Evolutionary conservation across 495 filamentous ascomycete species (phyloP), one percentile per base, ranked within the genome.

Genomic region (Podospora pseudoanserina): DNA sequence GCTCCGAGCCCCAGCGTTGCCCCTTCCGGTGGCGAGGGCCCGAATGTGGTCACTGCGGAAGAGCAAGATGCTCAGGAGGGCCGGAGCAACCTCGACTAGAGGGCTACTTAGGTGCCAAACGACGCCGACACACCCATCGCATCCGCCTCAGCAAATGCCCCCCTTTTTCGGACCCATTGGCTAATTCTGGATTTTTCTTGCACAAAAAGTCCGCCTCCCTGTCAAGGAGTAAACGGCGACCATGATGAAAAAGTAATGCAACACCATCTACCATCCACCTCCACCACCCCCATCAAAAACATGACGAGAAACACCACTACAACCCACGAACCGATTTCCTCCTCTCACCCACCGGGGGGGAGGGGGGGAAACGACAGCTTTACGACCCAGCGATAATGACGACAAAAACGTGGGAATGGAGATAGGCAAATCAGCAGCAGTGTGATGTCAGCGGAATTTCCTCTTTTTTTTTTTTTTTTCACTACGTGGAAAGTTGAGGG

Each of bases 31-130:
- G 23, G 20, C 57, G 19, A 30, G 5, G 26, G 23, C 64, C 26
- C 65, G n/a, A 65, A 69, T 53, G 68, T 72, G 34, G 74, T 76
- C 69, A 74, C 74, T 59, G 72, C 64, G 15, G 74, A 44, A 20
- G 71, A 76, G 72, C 71, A 74, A 64, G 69, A 71, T 16, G 72
- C 74, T 53, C 74, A 76, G 66, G 74, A 76, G 60, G 74, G 74
- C 13, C 56, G 67, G 64, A 70, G 69, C 71, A 71, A 65, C 26
- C 68, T 73, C 68, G 49, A 66, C 44, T 68, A 68, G 64, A 56
- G 19, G 62, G 63, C 56, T 23, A 60, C 26, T 32, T 56, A 54
- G 53, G 44, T 62, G 60, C 23, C 30, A 62, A n/a, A n/a, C 60
- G 60, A 62, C 60, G 20, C 26, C 60, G 60, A 62, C 60, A 28